These are phyloP conservation scores for Termitomyces sp. DNA, from an alignment of 768 basidiomycete species.

Conservation along the genomic window DNA sequence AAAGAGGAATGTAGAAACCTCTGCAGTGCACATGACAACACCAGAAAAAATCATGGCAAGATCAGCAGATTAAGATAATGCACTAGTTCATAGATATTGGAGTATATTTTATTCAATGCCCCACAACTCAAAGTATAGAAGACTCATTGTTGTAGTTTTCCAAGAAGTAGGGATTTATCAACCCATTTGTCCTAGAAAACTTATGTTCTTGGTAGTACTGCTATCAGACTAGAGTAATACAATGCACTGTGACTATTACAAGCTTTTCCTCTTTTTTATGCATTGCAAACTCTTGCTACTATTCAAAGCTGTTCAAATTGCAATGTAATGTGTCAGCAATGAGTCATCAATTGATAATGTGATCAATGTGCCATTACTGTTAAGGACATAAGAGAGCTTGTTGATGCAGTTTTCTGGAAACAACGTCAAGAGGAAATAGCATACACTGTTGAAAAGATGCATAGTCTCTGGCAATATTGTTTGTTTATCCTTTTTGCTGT, in stretches of 20 bases:
- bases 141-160: constrained; percentile 51
- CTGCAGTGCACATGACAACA: constrained; percentile 64
- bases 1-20: constrained; percentile 33
- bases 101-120: not conserved
- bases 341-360: constrained; percentile 27
- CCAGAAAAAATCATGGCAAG: constrained; percentile 80
- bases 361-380: constrained; percentile 42
- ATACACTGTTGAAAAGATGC: constrained; percentile 33
- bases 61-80: constrained; percentile 69
- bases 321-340: constrained; percentile 46
- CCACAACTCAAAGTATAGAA: not conserved
- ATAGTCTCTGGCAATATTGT: too few relatives aligned
- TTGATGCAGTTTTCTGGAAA: constrained; percentile 32
- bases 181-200: constrained; percentile 61
- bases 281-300: constrained; percentile 36
- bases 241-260: constrained; percentile 32
- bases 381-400: constrained; percentile 44
- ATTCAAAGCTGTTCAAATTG: constrained; percentile 52
- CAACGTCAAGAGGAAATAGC: constrained; percentile 46
- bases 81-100: constrained; percentile 22
- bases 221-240: not conserved
- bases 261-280: constrained; percentile 18
- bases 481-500: too few relatives aligned
- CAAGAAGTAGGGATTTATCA: constrained; percentile 55
- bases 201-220: not conserved